Percentiles rank a stretch among this genome's conserved stretches.
Evolutionary conservation across 306 rosid genomes (phyloP).

Genomic region (Castanea sativa): DNA sequence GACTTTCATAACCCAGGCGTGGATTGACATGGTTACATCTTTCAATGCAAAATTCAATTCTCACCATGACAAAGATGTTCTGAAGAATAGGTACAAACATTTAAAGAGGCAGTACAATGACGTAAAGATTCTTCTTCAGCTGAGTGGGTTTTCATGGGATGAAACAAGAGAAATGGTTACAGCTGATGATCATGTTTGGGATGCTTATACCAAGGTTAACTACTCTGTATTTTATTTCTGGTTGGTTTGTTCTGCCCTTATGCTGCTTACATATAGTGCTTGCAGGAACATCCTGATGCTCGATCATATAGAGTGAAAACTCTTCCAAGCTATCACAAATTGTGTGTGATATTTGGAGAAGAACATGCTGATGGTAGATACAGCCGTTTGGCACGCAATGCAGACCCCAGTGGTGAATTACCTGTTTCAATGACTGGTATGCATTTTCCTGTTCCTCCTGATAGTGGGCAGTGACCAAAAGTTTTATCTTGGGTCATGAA

Average conservation of each 20-base stretch:
- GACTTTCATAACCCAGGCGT: slow-evolving; percentile 66
- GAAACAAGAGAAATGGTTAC: slow-evolving; percentile 65
- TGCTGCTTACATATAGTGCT: slow-evolving; percentile 29
- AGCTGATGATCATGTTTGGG: slow-evolving; percentile 65
- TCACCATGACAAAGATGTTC: slow-evolving; percentile 65
- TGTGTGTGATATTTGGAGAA: slow-evolving; percentile 63
- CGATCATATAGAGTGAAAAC: slow-evolving; percentile 77
- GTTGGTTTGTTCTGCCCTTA: slow-evolving; percentile 18
- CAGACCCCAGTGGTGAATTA: slow-evolving; percentile 36
- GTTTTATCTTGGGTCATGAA: neutral
- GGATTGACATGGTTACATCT: slow-evolving; percentile 56
- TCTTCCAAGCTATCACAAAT: slow-evolving; percentile 58
- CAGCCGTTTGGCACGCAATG: slow-evolving; percentile 43
- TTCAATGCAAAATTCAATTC: slow-evolving; percentile 62
- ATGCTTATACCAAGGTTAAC: slow-evolving; percentile 61
- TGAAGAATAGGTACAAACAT: slow-evolving; percentile 72
- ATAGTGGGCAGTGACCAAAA: neutral
- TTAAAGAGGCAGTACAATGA: slow-evolving; percentile 68
- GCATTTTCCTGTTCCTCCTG: slow-evolving; percentile 8
- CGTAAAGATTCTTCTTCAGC: slow-evolving; percentile 53
- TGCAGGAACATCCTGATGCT: slow-evolving; percentile 73
- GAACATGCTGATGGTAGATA: slow-evolving; percentile 53
- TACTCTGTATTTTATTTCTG: slow-evolving; percentile 10
- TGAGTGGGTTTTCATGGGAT: slow-evolving; percentile 65
- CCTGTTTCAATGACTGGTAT: slow-evolving; percentile 43